These are phyloP conservation scores for Myxozyma sirexii DNA, from an alignment of 805 yeast genomes.

Conservation along the genomic window DNA sequence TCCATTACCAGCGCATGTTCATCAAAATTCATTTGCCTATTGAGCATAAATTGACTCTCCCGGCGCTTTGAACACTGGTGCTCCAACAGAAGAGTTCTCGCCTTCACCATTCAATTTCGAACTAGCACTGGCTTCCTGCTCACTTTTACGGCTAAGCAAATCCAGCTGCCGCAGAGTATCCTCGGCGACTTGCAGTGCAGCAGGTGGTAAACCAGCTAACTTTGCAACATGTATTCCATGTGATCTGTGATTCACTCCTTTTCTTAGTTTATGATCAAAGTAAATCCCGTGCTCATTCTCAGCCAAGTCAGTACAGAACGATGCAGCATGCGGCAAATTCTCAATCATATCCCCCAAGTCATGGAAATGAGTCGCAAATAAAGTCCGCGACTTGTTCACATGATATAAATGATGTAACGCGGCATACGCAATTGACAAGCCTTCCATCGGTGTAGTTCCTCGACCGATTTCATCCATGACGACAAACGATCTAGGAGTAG, in stretches of 20 bases:
- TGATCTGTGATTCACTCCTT: slow-evolving; percentile 32
- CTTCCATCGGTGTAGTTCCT: slow-evolving; percentile 85
- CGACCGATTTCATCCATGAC: slow-evolving; percentile 88
- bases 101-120: too few species aligned
- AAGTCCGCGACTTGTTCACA: slow-evolving; percentile 63
- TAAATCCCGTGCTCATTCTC: slow-evolving; percentile 22
- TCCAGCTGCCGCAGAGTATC: slow-evolving; percentile 9
- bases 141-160: neutral
- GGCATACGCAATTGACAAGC: slow-evolving; percentile 82
- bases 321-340: slow-evolving; percentile 16
- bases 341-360: slow-evolving; percentile 32
- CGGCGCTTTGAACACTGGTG: neutral
- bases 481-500: slow-evolving; percentile 69
- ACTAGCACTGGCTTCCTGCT: too few species aligned
- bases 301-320: slow-evolving; percentile 31
- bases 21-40: neutral
- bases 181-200: slow-evolving; percentile 25
- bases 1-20: too few species aligned
- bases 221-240: slow-evolving; percentile 34
- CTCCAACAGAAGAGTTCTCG: neutral
- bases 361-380: slow-evolving; percentile 92
- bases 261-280: slow-evolving; percentile 27
- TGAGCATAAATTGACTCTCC: neutral
- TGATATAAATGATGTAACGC: slow-evolving; percentile 59
- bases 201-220: slow-evolving; percentile 31